phyloP scores from a whole-genome alignment of 1,139 yeast species.

The Candida neerlandica region DNA sequence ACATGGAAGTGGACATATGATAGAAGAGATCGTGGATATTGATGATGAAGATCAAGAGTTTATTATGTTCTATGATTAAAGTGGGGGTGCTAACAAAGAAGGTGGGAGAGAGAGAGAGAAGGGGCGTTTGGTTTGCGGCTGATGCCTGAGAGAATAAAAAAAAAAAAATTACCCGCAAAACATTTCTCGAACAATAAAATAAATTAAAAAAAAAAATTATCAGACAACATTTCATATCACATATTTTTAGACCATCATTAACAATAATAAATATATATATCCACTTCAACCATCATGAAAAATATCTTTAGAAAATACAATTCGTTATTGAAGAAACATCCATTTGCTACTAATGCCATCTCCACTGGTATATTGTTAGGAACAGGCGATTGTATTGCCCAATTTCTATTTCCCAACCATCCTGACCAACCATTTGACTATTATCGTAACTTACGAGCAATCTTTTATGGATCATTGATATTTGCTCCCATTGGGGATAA shows the following conservation, averaged over 20 bases:
- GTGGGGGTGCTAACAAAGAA: neutral
- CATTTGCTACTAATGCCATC: conserved; percentile 39
- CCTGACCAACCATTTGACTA: conserved; percentile 27
- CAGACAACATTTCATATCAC: neutral
- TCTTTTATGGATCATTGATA: conserved; percentile 37
- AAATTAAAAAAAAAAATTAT: neutral
- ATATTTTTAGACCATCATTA: neutral
- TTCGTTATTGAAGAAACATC: conserved; percentile 31
- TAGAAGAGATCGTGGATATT: conserved; percentile 46
- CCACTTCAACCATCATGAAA: conserved; percentile 4
- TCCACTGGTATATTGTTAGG: conserved; percentile 47
- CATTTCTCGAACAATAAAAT: too few species aligned
- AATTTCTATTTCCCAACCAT: conserved; percentile 26
- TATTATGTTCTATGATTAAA: conserved; percentile 30
- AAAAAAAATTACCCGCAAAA: too few species aligned
- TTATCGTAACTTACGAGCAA: conserved; percentile 36
- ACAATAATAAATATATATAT: neutral
- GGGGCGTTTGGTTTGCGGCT: neutral
- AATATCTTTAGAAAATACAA: conserved; percentile 28
- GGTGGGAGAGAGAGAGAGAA: neutral
- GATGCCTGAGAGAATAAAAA: neutral
- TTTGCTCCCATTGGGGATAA: conserved; percentile 48
- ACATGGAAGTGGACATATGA: conserved; percentile 35
- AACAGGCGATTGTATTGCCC: conserved; percentile 46
- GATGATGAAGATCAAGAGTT: conserved; percentile 34